Percentiles rank a stretch among this genome's conserved stretches.
Evolutionary conservation across 768 basidiomycete species (phyloP).

Genomic region (Auriscalpium microsporum): DNA sequence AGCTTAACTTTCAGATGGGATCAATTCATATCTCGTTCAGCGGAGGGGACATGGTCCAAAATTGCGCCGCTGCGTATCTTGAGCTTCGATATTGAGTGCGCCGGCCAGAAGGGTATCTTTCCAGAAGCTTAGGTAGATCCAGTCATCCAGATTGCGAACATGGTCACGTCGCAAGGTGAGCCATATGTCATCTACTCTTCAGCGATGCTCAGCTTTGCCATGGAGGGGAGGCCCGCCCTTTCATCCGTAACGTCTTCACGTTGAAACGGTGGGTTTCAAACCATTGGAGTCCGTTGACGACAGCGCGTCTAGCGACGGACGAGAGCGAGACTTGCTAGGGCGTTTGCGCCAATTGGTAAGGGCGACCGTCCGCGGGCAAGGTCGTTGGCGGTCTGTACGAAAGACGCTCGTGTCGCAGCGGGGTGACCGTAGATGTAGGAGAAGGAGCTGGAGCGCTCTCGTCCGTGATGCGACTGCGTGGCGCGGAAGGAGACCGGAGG

Average conservation of each 20-base stretch:
- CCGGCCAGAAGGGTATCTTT: slow-evolving; percentile 94
- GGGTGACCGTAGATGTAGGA: slow-evolving; percentile 70
- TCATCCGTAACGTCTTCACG: slow-evolving; percentile 94
- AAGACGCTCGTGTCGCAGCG: slow-evolving; percentile 59
- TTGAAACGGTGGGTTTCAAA: slow-evolving; percentile 39
- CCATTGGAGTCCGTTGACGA: not conserved
- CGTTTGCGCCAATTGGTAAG: slow-evolving; percentile 16
- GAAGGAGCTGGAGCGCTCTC: slow-evolving; percentile 35
- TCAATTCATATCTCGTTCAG: slow-evolving; percentile 78
- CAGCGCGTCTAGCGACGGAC: slow-evolving; percentile 14
- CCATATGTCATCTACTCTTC: not conserved
- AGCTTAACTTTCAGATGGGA: slow-evolving; percentile 49
- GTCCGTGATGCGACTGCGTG: slow-evolving; percentile 19
- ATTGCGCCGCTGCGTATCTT: slow-evolving; percentile 90
- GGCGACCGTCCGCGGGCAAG: slow-evolving; percentile 53
- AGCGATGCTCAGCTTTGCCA: not conserved
- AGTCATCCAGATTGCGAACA: slow-evolving; percentile 97
- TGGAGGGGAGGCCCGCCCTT: slow-evolving; percentile 83
- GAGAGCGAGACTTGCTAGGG: slow-evolving; percentile 15
- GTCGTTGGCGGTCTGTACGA: slow-evolving; percentile 79
- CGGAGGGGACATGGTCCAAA: slow-evolving; percentile 88
- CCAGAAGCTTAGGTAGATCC: slow-evolving; percentile 87
- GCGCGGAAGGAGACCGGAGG: slow-evolving; percentile 23
- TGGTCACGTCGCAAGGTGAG: slow-evolving; percentile 94
- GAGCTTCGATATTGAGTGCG: slow-evolving; percentile 99